Evolutionary conservation across 768 basidiomycete genomes (phyloP).

Genomic region (Psilocybe tampanensis): DNA sequence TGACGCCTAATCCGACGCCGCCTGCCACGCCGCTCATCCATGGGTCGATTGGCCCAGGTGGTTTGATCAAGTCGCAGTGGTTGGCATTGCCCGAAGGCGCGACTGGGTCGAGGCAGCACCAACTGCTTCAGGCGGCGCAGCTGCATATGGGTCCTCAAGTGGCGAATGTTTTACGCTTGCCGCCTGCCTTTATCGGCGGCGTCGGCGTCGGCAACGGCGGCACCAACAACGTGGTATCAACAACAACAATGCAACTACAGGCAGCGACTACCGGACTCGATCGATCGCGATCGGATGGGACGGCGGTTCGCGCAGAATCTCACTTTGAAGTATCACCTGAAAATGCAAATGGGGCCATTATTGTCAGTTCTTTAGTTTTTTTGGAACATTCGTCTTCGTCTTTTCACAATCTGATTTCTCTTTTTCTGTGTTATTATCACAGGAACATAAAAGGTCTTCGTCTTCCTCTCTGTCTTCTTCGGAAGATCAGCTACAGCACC

Average conservation of each 20-base stretch:
- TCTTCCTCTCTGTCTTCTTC: background rate
- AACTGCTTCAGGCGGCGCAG: slow-evolving; percentile 1
- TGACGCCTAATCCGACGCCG: slow-evolving; percentile 78
- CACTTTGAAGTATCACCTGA: background rate
- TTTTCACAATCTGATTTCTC: too few species aligned
- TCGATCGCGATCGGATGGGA: slow-evolving; percentile 8
- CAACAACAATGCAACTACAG: too few species aligned
- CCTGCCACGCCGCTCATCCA: slow-evolving; percentile 64
- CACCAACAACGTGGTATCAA: background rate
- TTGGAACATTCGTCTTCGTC: too few species aligned
- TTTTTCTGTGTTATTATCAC: background rate
- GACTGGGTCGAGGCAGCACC: slow-evolving; percentile 5
- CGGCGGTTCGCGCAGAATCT: background rate
- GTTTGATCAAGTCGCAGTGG: slow-evolving; percentile 15
- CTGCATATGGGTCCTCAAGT: slow-evolving; percentile 1
- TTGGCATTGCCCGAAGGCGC: slow-evolving; percentile 15
- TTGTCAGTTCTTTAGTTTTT: too few species aligned
- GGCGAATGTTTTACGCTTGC: background rate
- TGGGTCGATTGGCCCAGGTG: slow-evolving; percentile 2
- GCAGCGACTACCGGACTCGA: too few species aligned
- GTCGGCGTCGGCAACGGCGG: background rate
- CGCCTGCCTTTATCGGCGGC: background rate
- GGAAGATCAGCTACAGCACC: background rate
- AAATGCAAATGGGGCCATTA: background rate
- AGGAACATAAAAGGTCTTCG: background rate